These are phyloP conservation scores for Zymoseptoria brevis DNA, from an alignment of 2,329 filamentous ascomycete genomes.

Conservation along the genomic window DNA sequence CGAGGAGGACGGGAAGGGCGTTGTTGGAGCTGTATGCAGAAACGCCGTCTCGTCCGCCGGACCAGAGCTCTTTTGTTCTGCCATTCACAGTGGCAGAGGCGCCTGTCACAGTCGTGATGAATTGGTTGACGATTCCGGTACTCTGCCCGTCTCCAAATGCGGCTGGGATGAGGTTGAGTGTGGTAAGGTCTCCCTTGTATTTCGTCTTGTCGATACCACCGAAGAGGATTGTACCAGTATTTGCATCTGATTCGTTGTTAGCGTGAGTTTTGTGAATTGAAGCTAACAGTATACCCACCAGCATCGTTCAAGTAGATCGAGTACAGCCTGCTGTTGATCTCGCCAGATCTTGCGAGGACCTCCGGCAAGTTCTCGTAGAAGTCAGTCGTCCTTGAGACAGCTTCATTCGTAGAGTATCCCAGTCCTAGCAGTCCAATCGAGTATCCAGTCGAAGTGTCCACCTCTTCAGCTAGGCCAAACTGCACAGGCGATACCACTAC, in stretches of 20 bases:
- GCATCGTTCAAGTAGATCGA: constrained; percentile 28
- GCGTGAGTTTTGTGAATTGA: background rate
- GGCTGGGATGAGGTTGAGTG: constrained; percentile 25
- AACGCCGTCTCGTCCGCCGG: constrained; percentile 12
- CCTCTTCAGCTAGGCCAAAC: constrained; percentile 25
- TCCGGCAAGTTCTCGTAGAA: constrained; percentile 29
- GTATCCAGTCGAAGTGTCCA: constrained; percentile 24
- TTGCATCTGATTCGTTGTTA: constrained; percentile 2
- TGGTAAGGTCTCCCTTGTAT: constrained; percentile 25
- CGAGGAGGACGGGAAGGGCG: constrained; percentile 23
- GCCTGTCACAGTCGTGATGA: constrained; percentile 25
- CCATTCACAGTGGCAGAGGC: constrained; percentile 15
- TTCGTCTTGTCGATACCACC: constrained; percentile 29
- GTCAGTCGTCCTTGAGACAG: constrained; percentile 8
- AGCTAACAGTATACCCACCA: background rate
- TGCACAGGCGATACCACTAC: constrained; percentile 23
- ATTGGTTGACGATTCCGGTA: constrained; percentile 16
- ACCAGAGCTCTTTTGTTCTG: constrained; percentile 15
- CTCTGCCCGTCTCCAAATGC: constrained; percentile 5
- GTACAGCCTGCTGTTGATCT: constrained; percentile 27
- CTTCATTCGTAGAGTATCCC: constrained; percentile 26
- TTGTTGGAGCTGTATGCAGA: constrained; percentile 15
- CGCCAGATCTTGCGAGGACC: constrained; percentile 23
- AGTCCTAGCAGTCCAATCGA: constrained; percentile 28
- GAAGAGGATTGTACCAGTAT: constrained; percentile 28